These are phyloP conservation scores for Citropsis articulata DNA, from an alignment of 345 rosid species.

Conservation along the genomic window DNA sequence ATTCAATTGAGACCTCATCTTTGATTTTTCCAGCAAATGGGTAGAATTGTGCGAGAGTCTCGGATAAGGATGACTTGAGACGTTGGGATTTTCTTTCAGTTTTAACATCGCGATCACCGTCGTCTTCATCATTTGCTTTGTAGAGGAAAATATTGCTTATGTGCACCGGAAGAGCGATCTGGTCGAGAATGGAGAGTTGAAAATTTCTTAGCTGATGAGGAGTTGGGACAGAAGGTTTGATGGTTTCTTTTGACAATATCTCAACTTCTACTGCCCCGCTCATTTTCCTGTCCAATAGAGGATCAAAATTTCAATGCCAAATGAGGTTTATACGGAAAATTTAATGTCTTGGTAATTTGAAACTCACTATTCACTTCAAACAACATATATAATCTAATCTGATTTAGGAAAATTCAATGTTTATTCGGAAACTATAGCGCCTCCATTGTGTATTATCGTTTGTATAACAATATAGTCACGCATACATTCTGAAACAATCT, in stretches of 20 bases:
- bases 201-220: background rate
- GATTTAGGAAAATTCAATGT: too few relatives aligned
- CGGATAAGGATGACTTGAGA: slow-evolving; percentile 22
- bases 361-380: too few relatives aligned
- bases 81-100: background rate
- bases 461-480: too few relatives aligned
- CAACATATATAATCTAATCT: too few relatives aligned
- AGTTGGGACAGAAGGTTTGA: slow-evolving; percentile 30
- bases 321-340: too few relatives aligned
- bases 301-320: too few relatives aligned
- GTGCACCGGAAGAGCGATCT: slow-evolving; percentile 23
- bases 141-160: slow-evolving; percentile 23
- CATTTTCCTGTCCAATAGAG: background rate
- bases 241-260: background rate
- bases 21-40: slow-evolving; percentile 24
- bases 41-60: slow-evolving; percentile 12
- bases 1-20: slow-evolving; percentile 3
- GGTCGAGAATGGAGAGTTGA: slow-evolving; percentile 29
- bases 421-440: too few relatives aligned
- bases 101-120: background rate
- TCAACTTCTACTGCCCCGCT: background rate
- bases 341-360: too few relatives aligned
- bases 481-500: too few relatives aligned
- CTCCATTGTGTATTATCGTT: too few relatives aligned
- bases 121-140: background rate